phyloP scores from a whole-genome alignment of 2,329 filamentous ascomycete genomes.

The Xylariaceae sp. region DNA sequence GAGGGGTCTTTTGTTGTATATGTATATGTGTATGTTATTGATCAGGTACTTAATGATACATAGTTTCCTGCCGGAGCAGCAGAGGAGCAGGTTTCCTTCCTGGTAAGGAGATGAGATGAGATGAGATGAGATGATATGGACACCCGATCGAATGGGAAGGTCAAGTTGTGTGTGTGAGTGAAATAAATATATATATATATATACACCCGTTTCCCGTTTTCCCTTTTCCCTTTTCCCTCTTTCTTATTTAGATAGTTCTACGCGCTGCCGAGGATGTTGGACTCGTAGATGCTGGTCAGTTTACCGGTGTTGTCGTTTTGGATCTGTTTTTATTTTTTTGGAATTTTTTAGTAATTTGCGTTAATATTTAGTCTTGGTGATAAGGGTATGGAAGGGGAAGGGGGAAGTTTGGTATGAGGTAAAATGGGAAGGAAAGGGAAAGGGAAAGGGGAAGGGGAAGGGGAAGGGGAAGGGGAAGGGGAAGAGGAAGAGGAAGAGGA shows the following conservation, averaged over 20 bases:
- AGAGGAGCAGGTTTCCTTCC: too few species aligned
- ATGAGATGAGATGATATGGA: too few species aligned
- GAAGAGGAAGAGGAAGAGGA: neutral
- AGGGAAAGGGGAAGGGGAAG: neutral
- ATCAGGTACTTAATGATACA: too few species aligned
- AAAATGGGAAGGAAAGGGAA: neutral
- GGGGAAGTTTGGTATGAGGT: neutral
- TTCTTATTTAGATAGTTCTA: too few species aligned
- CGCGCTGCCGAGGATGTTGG: constrained; percentile 22
- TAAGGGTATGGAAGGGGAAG: neutral
- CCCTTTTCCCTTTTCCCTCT: constrained; percentile 2
- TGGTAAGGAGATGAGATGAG: too few species aligned
- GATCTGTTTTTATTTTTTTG: constrained; percentile 15
- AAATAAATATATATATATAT: too few species aligned
- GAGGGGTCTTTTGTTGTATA: too few species aligned
- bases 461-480: neutral
- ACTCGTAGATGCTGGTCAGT: constrained; percentile 23
- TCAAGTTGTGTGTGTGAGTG: too few species aligned
- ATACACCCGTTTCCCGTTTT: neutral
- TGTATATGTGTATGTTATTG: too few species aligned
- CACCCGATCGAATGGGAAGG: too few species aligned
- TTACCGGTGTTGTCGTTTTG: constrained; percentile 27
- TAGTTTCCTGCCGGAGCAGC: too few species aligned
- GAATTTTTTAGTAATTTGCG: neutral
- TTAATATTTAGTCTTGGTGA: neutral